Evolutionary conservation across 495 filamentous ascomycete genomes (phyloP).

Genomic region (Lepraria neglecta): DNA sequence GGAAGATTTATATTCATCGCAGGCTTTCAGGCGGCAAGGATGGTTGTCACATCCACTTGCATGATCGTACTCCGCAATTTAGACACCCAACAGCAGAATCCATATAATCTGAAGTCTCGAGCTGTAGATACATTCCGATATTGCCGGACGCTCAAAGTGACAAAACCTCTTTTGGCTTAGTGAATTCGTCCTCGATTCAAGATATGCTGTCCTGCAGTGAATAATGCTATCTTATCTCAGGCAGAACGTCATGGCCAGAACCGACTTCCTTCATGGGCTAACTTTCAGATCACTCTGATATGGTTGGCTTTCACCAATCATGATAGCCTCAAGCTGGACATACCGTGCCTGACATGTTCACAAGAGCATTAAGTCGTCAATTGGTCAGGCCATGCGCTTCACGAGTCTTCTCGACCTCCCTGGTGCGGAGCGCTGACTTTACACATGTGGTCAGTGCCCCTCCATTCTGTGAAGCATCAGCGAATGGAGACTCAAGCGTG

Average conservation of each 20-base stretch:
- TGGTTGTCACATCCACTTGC: too few species aligned
- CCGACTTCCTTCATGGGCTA: not conserved
- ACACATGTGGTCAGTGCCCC: slow-evolving; percentile 61
- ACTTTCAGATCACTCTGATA: not conserved
- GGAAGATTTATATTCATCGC: too few species aligned
- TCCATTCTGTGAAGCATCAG: slow-evolving; percentile 14
- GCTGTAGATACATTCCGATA: too few species aligned
- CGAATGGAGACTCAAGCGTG: not conserved
- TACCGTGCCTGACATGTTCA: slow-evolving; percentile 17
- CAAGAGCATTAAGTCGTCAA: slow-evolving; percentile 1
- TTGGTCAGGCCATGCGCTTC: slow-evolving; percentile 15
- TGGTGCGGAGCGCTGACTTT: slow-evolving; percentile 55
- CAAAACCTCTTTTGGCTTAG: too few species aligned
- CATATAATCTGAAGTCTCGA: too few species aligned
- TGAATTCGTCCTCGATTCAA: not conserved
- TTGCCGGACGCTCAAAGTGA: too few species aligned
- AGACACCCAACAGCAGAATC: too few species aligned
- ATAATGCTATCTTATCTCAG: not conserved
- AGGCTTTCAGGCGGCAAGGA: too few species aligned
- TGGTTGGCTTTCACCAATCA: not conserved
- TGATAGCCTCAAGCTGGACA: not conserved
- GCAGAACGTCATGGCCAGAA: not conserved
- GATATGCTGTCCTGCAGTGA: not conserved
- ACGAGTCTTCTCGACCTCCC: slow-evolving; percentile 40
- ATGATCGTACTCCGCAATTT: too few species aligned